Percentiles rank a stretch among this genome's conserved stretches.
These are phyloP conservation scores for Neopestalotiopsis rosae DNA, from an alignment of 2,329 filamentous ascomycete genomes.

Conservation along the genomic window DNA sequence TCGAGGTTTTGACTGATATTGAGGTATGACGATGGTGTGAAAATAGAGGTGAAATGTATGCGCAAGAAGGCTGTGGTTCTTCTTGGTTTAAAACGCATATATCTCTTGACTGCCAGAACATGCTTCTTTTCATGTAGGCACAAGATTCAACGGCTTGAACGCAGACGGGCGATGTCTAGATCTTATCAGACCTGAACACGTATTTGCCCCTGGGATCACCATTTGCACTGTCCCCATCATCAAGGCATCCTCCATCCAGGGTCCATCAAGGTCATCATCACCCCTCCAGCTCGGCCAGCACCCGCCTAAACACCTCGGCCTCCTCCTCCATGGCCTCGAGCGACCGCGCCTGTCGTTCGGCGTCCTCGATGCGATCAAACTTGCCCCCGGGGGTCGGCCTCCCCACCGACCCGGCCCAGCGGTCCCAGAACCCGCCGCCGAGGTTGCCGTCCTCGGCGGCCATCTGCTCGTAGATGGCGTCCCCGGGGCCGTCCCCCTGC, in stretches of 20 bases:
- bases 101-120: too few relatives aligned
- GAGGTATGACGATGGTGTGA: too few relatives aligned
- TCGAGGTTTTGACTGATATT: background rate
- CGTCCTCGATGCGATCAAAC: slow-evolving; percentile 76
- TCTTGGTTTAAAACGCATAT: too few relatives aligned
- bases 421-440: slow-evolving; percentile 70
- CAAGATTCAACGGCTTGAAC: too few relatives aligned
- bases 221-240: background rate
- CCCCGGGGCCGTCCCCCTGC: slow-evolving; percentile 29
- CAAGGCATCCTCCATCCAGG: background rate
- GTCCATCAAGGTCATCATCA: background rate
- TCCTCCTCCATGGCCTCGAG: slow-evolving; percentile 81
- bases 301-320: slow-evolving; percentile 68
- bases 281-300: slow-evolving; percentile 49
- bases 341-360: slow-evolving; percentile 68
- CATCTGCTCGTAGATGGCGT: slow-evolving; percentile 76
- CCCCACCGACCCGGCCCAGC: slow-evolving; percentile 29
- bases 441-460: slow-evolving; percentile 87
- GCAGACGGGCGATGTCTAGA: too few relatives aligned
- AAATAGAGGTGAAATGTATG: too few relatives aligned
- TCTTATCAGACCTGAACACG: too few relatives aligned
- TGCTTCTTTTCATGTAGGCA: too few relatives aligned
- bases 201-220: too few relatives aligned
- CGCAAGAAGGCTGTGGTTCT: too few relatives aligned
- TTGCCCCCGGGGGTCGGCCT: slow-evolving; percentile 54